phyloP scores from a whole-genome alignment of 2,329 filamentous ascomycete genomes.

The Trichothecium sympodiale region DNA sequence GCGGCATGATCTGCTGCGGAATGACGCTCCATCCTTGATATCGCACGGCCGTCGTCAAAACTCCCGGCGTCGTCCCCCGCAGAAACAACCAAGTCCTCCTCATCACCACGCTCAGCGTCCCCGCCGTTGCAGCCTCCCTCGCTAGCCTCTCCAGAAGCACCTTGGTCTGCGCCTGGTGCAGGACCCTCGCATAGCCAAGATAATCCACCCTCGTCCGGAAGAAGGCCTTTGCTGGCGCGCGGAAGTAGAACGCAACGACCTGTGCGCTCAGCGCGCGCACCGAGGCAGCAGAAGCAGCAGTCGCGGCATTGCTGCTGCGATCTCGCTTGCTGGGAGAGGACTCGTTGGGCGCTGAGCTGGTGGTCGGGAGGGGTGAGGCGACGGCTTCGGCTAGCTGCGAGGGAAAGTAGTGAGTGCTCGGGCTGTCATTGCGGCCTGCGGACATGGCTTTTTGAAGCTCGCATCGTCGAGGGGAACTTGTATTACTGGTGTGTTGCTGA shows the following conservation, averaged over 20 bases:
- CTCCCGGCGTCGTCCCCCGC: constrained; percentile 56
- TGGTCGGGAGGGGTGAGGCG: constrained; percentile 14
- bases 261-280: constrained; percentile 77
- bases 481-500: background rate
- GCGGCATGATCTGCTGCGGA: constrained; percentile 66
- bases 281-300: constrained; percentile 73
- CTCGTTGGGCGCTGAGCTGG: constrained; percentile 31
- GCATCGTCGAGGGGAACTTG: no score
- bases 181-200: constrained; percentile 43
- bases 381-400: constrained; percentile 18
- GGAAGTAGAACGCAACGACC: constrained; percentile 81
- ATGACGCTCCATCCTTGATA: constrained; percentile 66
- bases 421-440: constrained; percentile 6
- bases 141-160: constrained; percentile 23
- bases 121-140: constrained; percentile 18
- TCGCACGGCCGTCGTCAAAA: constrained; percentile 55
- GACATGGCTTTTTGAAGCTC: constrained; percentile 17
- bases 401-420: constrained; percentile 6
- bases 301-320: constrained; percentile 43
- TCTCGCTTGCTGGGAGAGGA: constrained; percentile 30
- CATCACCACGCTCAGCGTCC: constrained; percentile 19
- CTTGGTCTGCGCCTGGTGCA: constrained; percentile 36
- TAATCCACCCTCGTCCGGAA: constrained; percentile 87
- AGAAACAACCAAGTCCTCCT: constrained; percentile 37
- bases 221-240: constrained; percentile 84